These are phyloP conservation scores for Crithidia bombi DNA, from an alignment of 208 protist genomes.

Conservation along the genomic window DNA sequence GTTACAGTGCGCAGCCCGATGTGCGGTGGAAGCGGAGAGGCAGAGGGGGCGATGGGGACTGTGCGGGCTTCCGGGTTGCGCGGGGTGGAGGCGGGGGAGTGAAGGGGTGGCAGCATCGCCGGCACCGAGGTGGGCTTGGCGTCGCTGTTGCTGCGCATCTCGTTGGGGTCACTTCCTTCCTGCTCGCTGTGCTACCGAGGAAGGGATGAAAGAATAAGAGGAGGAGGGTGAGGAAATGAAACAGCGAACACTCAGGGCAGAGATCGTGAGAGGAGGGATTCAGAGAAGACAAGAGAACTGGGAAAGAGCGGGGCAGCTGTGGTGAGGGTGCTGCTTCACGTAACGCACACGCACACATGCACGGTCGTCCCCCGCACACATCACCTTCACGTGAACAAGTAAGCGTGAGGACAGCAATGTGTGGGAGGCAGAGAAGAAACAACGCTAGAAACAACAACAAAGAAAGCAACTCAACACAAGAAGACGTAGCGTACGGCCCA, in stretches of 20 bases:
- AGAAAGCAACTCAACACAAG: background rate
- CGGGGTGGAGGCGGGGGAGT: slow-evolving; percentile 1
- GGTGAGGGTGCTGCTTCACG: too few species aligned
- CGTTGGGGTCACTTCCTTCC: background rate
- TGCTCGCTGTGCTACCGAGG: slow-evolving; percentile 10
- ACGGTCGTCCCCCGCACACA: too few species aligned
- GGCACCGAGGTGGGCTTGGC: background rate
- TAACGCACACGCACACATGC: too few species aligned
- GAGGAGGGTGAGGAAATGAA: slow-evolving; percentile 11
- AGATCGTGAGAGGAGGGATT: too few species aligned
- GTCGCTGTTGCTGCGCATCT: slow-evolving; percentile 6
- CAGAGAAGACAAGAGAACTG: too few species aligned
- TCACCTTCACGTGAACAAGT: too few species aligned
- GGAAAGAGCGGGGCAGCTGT: background rate
- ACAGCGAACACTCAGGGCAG: too few species aligned
- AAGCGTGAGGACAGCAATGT: too few species aligned
- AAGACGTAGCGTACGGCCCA: background rate
- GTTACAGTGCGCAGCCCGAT: background rate
- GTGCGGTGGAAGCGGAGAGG: background rate
- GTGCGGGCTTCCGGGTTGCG: background rate
- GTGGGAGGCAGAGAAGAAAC: too few species aligned
- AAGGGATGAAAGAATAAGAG: slow-evolving; percentile 39
- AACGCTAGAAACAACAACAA: slow-evolving; percentile 1
- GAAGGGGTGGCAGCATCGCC: slow-evolving; percentile 19
- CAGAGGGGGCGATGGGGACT: background rate